phyloP scores from a whole-genome alignment of 768 basidiomycete species.

The Lentinula guzmanii region DNA sequence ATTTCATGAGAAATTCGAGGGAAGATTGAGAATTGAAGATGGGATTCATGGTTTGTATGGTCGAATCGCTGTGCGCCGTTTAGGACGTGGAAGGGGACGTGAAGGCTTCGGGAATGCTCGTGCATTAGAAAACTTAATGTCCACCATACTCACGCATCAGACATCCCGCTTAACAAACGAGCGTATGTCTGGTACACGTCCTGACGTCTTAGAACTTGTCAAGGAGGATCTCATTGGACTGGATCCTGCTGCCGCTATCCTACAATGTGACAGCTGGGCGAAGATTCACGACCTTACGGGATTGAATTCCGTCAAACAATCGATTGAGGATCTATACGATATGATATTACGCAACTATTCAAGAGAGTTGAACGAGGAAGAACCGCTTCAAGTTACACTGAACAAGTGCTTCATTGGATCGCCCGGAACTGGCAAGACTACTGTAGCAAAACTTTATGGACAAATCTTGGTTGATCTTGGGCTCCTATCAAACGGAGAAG shows the following conservation, averaged over 20 bases:
- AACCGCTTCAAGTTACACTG: slow-evolving; percentile 32
- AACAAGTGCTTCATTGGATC: slow-evolving; percentile 58
- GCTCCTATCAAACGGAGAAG: slow-evolving; percentile 70
- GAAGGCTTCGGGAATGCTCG: slow-evolving; percentile 42
- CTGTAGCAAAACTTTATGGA: slow-evolving; percentile 63
- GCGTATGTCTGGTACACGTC: slow-evolving; percentile 18
- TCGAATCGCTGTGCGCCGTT: slow-evolving; percentile 32
- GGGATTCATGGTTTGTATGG: slow-evolving; percentile 30
- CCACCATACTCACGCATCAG: slow-evolving; percentile 31
- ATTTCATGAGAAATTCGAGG: slow-evolving; percentile 28
- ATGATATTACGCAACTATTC: slow-evolving; percentile 31
- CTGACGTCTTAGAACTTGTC: slow-evolving; percentile 28
- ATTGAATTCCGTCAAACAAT: slow-evolving; percentile 28
- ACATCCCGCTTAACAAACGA: slow-evolving; percentile 24
- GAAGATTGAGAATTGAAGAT: slow-evolving; percentile 29
- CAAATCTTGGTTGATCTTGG: slow-evolving; percentile 54
- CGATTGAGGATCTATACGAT: slow-evolving; percentile 29
- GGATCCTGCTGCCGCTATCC: slow-evolving; percentile 30
- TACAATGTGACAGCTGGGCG: slow-evolving; percentile 27
- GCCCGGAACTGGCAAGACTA: slow-evolving; percentile 70
- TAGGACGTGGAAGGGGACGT: slow-evolving; percentile 31
- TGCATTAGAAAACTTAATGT: slow-evolving; percentile 31
- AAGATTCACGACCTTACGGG: slow-evolving; percentile 30
- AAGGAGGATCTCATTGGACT: slow-evolving; percentile 41
- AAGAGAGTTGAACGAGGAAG: slow-evolving; percentile 34